phyloP scores from a whole-genome alignment of 208 protist species.

The Blechomonas ayalai region DNA sequence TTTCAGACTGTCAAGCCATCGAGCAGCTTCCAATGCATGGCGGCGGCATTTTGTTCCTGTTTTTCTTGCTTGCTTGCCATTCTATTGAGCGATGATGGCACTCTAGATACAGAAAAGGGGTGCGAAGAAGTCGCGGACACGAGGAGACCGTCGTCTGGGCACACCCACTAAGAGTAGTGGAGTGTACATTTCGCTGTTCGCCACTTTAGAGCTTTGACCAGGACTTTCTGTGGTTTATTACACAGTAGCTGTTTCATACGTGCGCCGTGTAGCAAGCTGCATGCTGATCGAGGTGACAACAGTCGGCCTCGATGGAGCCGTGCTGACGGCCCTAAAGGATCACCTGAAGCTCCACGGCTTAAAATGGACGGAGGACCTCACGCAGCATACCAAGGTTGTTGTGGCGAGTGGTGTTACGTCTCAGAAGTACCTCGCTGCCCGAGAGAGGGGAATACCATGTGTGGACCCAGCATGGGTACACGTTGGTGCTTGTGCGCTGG shows the following conservation, averaged over 20 bases:
- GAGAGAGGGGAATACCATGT: conserved; percentile 41
- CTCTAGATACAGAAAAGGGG: too few relatives aligned
- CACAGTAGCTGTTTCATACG: background rate
- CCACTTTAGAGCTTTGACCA: too few relatives aligned
- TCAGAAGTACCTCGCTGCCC: conserved; percentile 38
- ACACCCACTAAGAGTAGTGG: too few relatives aligned
- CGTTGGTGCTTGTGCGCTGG: conserved; percentile 26
- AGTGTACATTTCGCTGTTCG: too few relatives aligned
- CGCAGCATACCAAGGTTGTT: conserved; percentile 30
- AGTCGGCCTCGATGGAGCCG: conserved; percentile 41
- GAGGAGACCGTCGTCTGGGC: too few relatives aligned
- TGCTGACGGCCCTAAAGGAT: conserved; percentile 25
- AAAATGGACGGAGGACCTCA: conserved; percentile 28
- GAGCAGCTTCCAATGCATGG: background rate
- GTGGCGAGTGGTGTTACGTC: conserved; percentile 23
- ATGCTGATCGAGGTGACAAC: conserved; percentile 47
- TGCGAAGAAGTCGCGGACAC: too few relatives aligned
- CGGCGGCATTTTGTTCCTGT: conserved; percentile 6
- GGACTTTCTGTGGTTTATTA: background rate
- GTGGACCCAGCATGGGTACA: conserved; percentile 41
- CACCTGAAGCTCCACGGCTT: conserved; percentile 15
- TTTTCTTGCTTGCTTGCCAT: conserved; percentile 1
- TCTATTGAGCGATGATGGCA: background rate
- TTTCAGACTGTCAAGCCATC: too few relatives aligned
- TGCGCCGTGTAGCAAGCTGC: too few relatives aligned